Conservation (phyloP, 2,329 filamentous ascomycete species). For the Fusarium mundagurra region DNA sequence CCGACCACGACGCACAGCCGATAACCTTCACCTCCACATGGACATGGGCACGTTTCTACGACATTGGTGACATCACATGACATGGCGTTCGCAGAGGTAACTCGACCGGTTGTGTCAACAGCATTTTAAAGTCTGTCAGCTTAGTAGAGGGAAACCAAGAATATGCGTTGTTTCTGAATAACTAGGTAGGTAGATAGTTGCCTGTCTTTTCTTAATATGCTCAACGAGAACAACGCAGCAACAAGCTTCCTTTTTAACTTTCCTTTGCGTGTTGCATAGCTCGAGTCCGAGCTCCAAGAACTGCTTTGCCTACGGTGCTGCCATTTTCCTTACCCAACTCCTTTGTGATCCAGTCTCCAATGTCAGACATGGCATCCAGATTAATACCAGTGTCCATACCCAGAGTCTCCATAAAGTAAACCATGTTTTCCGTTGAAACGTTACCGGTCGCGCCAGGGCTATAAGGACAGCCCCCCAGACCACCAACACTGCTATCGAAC, state of each 20-base stretch:
- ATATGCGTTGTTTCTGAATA: neutral
- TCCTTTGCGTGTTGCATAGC: conserved; percentile 34
- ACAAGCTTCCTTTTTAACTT: conserved; percentile 30
- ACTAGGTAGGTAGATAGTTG: neutral
- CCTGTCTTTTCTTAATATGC: neutral
- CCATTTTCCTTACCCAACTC: conserved; percentile 71
- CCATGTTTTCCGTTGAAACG: conserved; percentile 84
- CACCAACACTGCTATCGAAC: conserved; percentile 83
- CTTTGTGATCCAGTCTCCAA: conserved; percentile 76
- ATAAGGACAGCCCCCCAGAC: conserved; percentile 86
- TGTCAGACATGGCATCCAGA: conserved; percentile 70
- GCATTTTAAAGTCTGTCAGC: neutral
- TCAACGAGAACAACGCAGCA: neutral
- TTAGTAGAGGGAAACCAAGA: neutral
- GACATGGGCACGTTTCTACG: conserved; percentile 14
- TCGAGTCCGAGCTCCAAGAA: conserved; percentile 60
- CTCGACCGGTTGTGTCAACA: neutral
- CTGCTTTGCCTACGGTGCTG: conserved; percentile 74
- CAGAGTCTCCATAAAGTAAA: conserved; percentile 79
- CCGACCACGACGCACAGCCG: conserved; percentile 44
- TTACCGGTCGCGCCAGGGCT: conserved; percentile 88
- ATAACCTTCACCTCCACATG: conserved; percentile 36
- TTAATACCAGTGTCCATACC: conserved; percentile 80
- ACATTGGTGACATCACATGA: conserved; percentile 53
- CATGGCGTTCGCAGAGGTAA: conserved; percentile 47